Evolutionary conservation across 768 basidiomycete genomes (phyloP).

Genomic region (Kwoniella dejecticola): DNA sequence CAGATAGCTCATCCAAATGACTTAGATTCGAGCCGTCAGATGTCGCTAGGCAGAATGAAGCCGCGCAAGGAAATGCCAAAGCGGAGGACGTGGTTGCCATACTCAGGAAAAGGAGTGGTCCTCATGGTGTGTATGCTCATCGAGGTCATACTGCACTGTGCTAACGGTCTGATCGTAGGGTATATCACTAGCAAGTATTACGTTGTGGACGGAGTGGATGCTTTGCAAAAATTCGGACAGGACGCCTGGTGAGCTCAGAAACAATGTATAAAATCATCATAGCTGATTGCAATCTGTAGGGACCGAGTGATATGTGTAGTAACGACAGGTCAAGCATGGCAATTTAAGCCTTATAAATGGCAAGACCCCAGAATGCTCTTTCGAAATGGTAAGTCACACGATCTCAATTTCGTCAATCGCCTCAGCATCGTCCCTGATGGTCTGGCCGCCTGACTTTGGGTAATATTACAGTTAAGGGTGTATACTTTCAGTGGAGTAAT

Average conservation of each 20-base stretch:
- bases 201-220: constrained; percentile 89
- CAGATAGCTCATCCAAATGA: constrained; percentile 5
- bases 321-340: constrained; percentile 98
- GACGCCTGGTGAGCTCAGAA: constrained; percentile 72
- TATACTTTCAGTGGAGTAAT: constrained; percentile 92
- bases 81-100: constrained; percentile 48
- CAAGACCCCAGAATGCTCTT: constrained; percentile 87
- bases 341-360: constrained; percentile 97
- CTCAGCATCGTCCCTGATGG: too few species aligned
- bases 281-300: constrained; percentile 47
- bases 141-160: not conserved
- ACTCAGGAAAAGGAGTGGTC: constrained; percentile 40
- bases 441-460: too few species aligned
- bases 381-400: constrained; percentile 78
- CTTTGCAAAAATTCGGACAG: constrained; percentile 78
- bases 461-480: constrained; percentile 82
- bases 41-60: constrained; percentile 39
- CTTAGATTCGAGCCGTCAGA: constrained; percentile 49
- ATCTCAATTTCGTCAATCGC: too few species aligned
- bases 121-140: constrained; percentile 43
- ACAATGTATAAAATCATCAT: not conserved
- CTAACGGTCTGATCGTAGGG: constrained; percentile 25
- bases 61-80: constrained; percentile 34
- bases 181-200: constrained; percentile 65
- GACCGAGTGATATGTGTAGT: constrained; percentile 95